These are phyloP conservation scores for Ramaria sp. DNA, from an alignment of 768 basidiomycete species.

Conservation along the genomic window DNA sequence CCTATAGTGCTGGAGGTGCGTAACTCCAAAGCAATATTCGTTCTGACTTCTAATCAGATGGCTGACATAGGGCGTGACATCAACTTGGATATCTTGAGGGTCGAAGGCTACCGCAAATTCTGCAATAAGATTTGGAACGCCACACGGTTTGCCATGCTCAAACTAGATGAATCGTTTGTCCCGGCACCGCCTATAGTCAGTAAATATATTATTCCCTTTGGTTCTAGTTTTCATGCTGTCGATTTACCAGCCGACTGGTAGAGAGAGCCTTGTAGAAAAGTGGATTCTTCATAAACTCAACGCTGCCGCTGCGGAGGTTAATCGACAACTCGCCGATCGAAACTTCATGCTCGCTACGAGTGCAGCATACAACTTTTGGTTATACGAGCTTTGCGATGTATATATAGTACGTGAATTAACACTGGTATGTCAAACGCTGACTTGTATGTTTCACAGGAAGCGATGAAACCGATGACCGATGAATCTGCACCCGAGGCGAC, in stretches of 20 bases:
- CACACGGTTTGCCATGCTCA: slow-evolving; percentile 98
- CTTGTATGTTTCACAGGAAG: slow-evolving; percentile 50
- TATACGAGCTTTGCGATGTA: slow-evolving; percentile 98
- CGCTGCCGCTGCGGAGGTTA: slow-evolving; percentile 65
- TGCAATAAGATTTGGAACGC: slow-evolving; percentile 99
- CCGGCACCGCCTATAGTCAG: slow-evolving; percentile 64
- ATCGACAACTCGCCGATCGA: slow-evolving; percentile 60
- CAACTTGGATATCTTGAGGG: slow-evolving; percentile 89
- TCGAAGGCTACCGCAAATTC: slow-evolving; percentile 98
- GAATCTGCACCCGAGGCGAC: slow-evolving; percentile 49
- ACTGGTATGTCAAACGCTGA: slow-evolving; percentile 2
- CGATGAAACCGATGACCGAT: slow-evolving; percentile 97
- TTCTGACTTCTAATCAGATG: background rate
- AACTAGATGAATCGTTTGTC: slow-evolving; percentile 76
- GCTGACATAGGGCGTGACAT: slow-evolving; percentile 73
- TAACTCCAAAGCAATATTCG: background rate
- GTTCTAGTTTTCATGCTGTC: slow-evolving; percentile 7
- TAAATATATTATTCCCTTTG: background rate
- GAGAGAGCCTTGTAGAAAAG: slow-evolving; percentile 83
- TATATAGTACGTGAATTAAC: slow-evolving; percentile 68
- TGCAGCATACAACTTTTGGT: slow-evolving; percentile 86
- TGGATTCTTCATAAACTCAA: slow-evolving; percentile 97
- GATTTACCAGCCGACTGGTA: slow-evolving; percentile 60
- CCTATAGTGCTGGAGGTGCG: slow-evolving; percentile 83
- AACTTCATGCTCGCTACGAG: slow-evolving; percentile 92